Conservation (phyloP, 495 filamentous ascomycete genomes). For the Penicillium pulvis region DNA sequence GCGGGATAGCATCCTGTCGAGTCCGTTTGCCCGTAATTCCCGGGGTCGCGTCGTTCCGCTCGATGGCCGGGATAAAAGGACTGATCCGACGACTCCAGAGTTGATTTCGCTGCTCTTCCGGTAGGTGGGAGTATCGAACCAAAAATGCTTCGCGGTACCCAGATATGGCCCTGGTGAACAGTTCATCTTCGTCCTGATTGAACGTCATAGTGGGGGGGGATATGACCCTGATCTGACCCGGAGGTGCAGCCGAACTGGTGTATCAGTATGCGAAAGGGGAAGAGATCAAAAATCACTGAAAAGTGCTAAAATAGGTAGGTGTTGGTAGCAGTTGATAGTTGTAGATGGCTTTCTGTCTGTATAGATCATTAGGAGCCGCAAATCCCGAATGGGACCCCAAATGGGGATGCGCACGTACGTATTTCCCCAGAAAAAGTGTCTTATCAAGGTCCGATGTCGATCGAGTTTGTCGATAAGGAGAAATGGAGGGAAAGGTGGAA, state of each 20-base stretch:
- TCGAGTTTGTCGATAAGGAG: slow-evolving; percentile 1
- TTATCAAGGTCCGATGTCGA: background rate
- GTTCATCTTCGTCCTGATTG: slow-evolving; percentile 45
- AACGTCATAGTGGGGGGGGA: slow-evolving; percentile 33
- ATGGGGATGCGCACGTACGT: background rate
- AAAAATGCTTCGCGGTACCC: slow-evolving; percentile 50
- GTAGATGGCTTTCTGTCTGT: background rate
- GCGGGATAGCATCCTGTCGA: slow-evolving; percentile 47
- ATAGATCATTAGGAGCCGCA: slow-evolving; percentile 1
- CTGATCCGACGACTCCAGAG: slow-evolving; percentile 48
- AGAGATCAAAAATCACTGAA: background rate
- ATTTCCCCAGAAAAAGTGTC: slow-evolving; percentile 2
- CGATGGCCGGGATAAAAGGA: slow-evolving; percentile 40
- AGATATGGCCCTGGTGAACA: slow-evolving; percentile 49
- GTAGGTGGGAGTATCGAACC: slow-evolving; percentile 46
- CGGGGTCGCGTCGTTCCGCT: slow-evolving; percentile 21
- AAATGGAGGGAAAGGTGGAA: background rate
- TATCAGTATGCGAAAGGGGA: slow-evolving; percentile 30
- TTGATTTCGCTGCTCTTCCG: slow-evolving; percentile 46
- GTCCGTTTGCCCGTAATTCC: slow-evolving; percentile 47
- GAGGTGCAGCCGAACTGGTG: slow-evolving; percentile 15
- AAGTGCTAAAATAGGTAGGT: background rate
- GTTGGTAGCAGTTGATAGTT: too few species aligned
- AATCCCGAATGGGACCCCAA: background rate
- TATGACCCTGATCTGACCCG: slow-evolving; percentile 8